Conservation (phyloP, 1,139 yeast genomes). For the Candida tetrigidarum region DNA sequence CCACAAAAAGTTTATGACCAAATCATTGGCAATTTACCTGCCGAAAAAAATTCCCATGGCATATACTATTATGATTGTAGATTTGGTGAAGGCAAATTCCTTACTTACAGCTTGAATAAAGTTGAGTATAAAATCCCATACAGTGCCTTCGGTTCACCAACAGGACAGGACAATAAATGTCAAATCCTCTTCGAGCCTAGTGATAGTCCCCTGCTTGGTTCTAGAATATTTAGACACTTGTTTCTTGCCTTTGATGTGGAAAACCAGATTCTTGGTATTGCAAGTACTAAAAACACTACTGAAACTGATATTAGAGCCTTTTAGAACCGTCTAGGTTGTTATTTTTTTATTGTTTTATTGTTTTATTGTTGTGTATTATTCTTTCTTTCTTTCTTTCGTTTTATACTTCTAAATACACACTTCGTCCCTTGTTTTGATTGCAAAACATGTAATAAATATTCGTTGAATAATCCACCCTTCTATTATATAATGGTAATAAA, state of each 20-base stretch:
- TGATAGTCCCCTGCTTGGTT: constrained; percentile 5
- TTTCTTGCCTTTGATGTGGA: constrained; percentile 8
- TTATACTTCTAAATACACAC: too few species aligned
- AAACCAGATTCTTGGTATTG: constrained; percentile 5
- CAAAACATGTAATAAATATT: too few species aligned
- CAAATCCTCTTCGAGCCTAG: not conserved
- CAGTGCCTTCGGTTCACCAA: not conserved
- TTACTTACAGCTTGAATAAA: constrained; percentile 6
- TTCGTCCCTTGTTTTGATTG: too few species aligned
- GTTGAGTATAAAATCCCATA: constrained; percentile 5
- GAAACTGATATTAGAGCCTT: constrained; percentile 6
- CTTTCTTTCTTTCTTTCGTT: too few species aligned
- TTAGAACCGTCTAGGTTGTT: not conserved
- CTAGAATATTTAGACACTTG: constrained; percentile 9
- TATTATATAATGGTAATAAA: too few species aligned
- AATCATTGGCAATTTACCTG: constrained; percentile 9
- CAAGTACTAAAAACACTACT: constrained; percentile 6
- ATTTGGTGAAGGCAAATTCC: constrained; percentile 6
- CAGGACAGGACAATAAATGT: not conserved
- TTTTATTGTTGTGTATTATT: too few species aligned
- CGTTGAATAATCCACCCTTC: too few species aligned
- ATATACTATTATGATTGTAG: constrained; percentile 2
- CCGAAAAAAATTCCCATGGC: constrained; percentile 1
- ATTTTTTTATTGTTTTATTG: too few species aligned
- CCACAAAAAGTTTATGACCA: constrained; percentile 4